Evolutionary conservation across 2,329 filamentous ascomycete genomes (phyloP).

Genomic region (Iodosphaeria phyllophila): DNA sequence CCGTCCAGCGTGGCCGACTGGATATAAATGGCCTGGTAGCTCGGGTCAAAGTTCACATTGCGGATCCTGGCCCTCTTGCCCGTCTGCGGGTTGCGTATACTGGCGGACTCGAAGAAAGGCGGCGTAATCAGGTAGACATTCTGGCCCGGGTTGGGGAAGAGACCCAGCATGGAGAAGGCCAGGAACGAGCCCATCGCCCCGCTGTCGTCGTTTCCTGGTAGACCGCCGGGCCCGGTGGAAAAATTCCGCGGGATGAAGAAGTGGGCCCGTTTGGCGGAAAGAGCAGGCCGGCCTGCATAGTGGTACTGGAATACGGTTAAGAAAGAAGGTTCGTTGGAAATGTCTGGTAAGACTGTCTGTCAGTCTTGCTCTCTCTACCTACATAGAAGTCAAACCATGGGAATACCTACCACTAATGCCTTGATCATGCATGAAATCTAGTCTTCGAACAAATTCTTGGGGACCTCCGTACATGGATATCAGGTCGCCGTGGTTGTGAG

Average conservation of each 20-base stretch:
- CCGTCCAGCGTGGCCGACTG: constrained; percentile 47
- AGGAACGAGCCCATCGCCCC: constrained; percentile 54
- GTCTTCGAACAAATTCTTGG: constrained; percentile 33
- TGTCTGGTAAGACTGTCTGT: constrained; percentile 14
- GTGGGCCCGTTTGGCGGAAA: constrained; percentile 34
- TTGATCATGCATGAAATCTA: constrained; percentile 45
- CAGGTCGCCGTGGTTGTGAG: constrained; percentile 32
- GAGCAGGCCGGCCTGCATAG: constrained; percentile 43
- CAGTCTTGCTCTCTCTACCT: too few relatives aligned
- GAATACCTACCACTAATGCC: constrained; percentile 34
- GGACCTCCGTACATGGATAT: constrained; percentile 42
- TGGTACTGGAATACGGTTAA: constrained; percentile 50
- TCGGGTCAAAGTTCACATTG: constrained; percentile 41
- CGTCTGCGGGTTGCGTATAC: constrained; percentile 35
- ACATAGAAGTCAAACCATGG: constrained; percentile 13
- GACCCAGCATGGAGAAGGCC: constrained; percentile 48
- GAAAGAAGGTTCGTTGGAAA: constrained; percentile 27
- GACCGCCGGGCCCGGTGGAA: constrained; percentile 34
- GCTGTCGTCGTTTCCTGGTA: constrained; percentile 53
- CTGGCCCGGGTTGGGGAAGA: constrained; percentile 48
- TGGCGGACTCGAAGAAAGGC: constrained; percentile 45
- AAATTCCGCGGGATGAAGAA: constrained; percentile 49
- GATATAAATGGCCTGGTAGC: constrained; percentile 40
- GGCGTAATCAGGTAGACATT: constrained; percentile 44
- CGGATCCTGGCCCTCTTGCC: constrained; percentile 39